Base-by-base conservation (phyloP, 2,329 filamentous ascomycete species). In the Ophiocordyceps australis region DNA sequence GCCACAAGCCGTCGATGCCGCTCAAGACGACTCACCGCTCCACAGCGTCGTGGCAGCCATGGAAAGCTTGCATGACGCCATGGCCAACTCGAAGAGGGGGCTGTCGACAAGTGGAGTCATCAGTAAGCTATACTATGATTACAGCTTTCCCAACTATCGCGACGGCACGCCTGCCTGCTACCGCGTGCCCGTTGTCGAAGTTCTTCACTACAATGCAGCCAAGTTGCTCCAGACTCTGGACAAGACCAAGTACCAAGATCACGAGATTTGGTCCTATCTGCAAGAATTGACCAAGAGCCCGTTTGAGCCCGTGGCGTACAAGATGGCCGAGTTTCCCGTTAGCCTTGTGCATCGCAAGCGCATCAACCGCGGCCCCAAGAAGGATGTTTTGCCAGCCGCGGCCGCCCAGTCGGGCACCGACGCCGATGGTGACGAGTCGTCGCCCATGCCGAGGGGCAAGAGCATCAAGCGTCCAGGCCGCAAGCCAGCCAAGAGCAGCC, bases 171-270 rank as follows among this genome's bases (percentile, higher is more conserved):
- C 21, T 5, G 48, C 41, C 13, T 39, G 43, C n/a, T 55, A 59
- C 36, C 56, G 42, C 24, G 47, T 64, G 8, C 49, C 47, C 3
- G 41, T 49, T 3, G 29, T 42, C 20, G 54, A 63, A 20, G 38
- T 65, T 4, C 37, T 60, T 3, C 45, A 52, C 9, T 64, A 59
- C 31, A 57, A 59, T 27, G 49, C 58, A 2, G 35, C 35, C 5
- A 49, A 50, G 5, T 43, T 68, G 5, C 33, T 57, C 2, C 28
- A 39, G 3, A 33, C 32, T 4, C 38, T 62, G 2, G 45, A 48
- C 20, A 35, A 38, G 5, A 34, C 34, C 5, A 46, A 42, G 13
- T 60, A 52, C 36, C 33, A 38, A 4, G 28, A 30, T 1, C 44
- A 43, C 7, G 41, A 41, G 0, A 40, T 54, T 15, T 49, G 43